These are phyloP conservation scores for Saccharum hybrid DNA, from an alignment of 202 grass and related monocot genomes.

Conservation along the genomic window DNA sequence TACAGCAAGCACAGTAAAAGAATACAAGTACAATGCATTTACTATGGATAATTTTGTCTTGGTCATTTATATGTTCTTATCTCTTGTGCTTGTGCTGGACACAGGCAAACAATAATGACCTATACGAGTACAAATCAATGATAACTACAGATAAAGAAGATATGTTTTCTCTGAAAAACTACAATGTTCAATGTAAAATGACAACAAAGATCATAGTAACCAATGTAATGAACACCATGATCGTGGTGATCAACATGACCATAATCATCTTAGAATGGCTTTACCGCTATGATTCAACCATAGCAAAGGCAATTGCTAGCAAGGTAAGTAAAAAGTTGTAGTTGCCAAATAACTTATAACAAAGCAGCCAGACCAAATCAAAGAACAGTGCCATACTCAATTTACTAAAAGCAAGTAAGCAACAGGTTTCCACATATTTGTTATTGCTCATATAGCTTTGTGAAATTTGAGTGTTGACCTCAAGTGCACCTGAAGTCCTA, in stretches of 20 bases:
- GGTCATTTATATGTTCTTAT: background rate
- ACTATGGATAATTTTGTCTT: background rate
- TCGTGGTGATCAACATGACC: background rate
- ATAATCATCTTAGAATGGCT: constrained; percentile 23
- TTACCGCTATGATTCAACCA: background rate
- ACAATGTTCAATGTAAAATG: constrained; percentile 8
- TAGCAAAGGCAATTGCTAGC: constrained; percentile 20
- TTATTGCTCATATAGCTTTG: background rate
- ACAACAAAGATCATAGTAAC: constrained; percentile 14
- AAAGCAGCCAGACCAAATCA: constrained; percentile 9
- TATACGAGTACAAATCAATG: constrained; percentile 2
- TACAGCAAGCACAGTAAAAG: background rate
- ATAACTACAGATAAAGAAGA: constrained; percentile 27
- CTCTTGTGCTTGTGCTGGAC: background rate
- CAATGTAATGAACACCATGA: constrained; percentile 17
- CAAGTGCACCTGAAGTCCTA: background rate
- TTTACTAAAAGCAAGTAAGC: constrained; percentile 13
- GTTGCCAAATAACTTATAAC: constrained; percentile 1
- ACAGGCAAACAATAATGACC: background rate
- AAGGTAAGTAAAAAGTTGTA: background rate
- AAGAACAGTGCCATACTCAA: background rate
- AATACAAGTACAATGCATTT: background rate
- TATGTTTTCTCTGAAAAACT: constrained; percentile 6
- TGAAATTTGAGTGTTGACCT: constrained; percentile 6
- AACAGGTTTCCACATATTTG: constrained; percentile 1